Conservation (phyloP, 345 rosid genomes). For the Combretum micranthum region DNA sequence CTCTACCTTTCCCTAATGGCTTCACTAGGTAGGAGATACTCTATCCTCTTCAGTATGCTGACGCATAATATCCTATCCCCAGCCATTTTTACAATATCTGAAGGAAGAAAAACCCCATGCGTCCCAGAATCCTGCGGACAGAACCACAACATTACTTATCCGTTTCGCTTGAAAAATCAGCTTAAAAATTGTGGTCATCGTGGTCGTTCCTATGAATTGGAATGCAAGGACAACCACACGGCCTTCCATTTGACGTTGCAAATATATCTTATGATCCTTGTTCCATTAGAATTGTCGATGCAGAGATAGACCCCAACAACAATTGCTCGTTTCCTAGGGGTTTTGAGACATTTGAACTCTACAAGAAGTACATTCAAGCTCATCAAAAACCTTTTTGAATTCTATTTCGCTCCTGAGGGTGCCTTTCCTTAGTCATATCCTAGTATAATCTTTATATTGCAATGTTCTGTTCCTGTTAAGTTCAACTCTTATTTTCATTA, state of each 20-base stretch:
- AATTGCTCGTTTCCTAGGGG: slow-evolving; percentile 9
- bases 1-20: too few relatives aligned
- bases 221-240: slow-evolving; percentile 19
- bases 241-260: slow-evolving; percentile 1
- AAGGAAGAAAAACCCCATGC: too few relatives aligned
- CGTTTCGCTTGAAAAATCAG: slow-evolving; percentile 15
- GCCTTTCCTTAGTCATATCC: background rate
- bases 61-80: too few relatives aligned
- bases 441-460: background rate
- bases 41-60: too few relatives aligned
- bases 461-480: background rate
- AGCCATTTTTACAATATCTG: too few relatives aligned
- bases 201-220: background rate
- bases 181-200: slow-evolving; percentile 15
- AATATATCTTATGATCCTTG: slow-evolving; percentile 13
- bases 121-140: slow-evolving; percentile 17
- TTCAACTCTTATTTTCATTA: background rate
- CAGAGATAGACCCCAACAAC: slow-evolving; percentile 2
- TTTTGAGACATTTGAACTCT: too few relatives aligned
- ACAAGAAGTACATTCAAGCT: background rate
- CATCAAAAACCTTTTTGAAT: background rate
- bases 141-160: slow-evolving; percentile 14
- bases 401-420: background rate
- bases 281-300: slow-evolving; percentile 13
- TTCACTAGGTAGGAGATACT: too few relatives aligned